Conservation (phyloP, 2,329 filamentous ascomycete species). For the Mycogone perniciosa region DNA sequence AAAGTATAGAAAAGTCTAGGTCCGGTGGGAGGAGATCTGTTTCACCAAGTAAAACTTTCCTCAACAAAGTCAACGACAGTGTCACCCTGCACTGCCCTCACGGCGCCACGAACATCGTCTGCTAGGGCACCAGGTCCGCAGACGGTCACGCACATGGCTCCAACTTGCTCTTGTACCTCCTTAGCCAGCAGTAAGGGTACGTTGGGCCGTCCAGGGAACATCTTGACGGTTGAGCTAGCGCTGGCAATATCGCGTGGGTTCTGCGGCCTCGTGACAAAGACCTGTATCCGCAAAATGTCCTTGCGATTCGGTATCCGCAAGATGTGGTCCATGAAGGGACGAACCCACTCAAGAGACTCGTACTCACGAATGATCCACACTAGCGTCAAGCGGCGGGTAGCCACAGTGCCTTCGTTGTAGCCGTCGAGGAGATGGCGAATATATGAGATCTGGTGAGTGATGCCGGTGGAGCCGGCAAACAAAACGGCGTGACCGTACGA, state of each 20-base stretch:
- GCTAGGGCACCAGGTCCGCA: constrained; percentile 70
- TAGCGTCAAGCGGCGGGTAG: constrained; percentile 73
- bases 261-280: constrained; percentile 85
- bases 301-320: constrained; percentile 73
- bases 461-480: constrained; percentile 87
- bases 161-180: constrained; percentile 75
- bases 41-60: constrained; percentile 65
- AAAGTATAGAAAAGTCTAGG: constrained; percentile 1
- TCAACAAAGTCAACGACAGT: constrained; percentile 68
- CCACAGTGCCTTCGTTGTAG: constrained; percentile 63
- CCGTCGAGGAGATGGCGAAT: constrained; percentile 69
- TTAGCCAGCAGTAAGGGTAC: constrained; percentile 70
- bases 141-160: constrained; percentile 81
- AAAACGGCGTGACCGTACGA: constrained; percentile 90
- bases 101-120: constrained; percentile 67
- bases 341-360: constrained; percentile 87
- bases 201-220: constrained; percentile 86
- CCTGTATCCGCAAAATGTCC: constrained; percentile 76
- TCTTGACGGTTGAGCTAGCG: constrained; percentile 73
- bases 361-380: constrained; percentile 91
- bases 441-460: constrained; percentile 91
- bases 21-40: not conserved
- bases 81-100: constrained; percentile 55
- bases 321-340: constrained; percentile 72
- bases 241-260: constrained; percentile 76